These are phyloP conservation scores for Yamadazyma taylorii DNA, from an alignment of 1,139 yeast species.

Conservation along the genomic window DNA sequence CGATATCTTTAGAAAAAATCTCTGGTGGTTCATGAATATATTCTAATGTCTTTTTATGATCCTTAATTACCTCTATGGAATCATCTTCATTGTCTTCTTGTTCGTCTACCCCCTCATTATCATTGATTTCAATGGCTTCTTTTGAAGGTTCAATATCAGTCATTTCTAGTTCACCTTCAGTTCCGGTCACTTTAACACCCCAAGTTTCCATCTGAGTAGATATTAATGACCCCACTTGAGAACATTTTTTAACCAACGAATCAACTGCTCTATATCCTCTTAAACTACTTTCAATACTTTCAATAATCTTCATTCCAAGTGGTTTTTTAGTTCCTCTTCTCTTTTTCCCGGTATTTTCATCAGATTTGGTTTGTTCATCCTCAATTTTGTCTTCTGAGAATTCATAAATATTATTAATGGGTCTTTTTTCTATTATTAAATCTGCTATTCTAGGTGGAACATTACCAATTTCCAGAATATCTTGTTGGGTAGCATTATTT, in stretches of 20 bases:
- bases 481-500: constrained; percentile 73
- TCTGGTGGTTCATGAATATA: constrained; percentile 75
- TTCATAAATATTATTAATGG: constrained; percentile 57
- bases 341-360: constrained; percentile 24
- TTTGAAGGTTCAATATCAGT: constrained; percentile 40
- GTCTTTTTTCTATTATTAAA: constrained; percentile 61
- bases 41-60: constrained; percentile 25
- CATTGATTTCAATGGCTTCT: constrained; percentile 26
- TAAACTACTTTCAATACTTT: constrained; percentile 64
- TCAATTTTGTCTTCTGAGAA: constrained; percentile 58
- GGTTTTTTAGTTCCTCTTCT: constrained; percentile 50
- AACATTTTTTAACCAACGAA: constrained; percentile 80
- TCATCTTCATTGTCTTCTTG: constrained; percentile 36
- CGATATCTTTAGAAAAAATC: constrained; percentile 60
- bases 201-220: constrained; percentile 73
- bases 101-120: constrained; percentile 13
- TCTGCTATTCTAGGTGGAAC: constrained; percentile 70
- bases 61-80: constrained; percentile 26
- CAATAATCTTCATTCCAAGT: constrained; percentile 75
- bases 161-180: constrained; percentile 57
- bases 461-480: constrained; percentile 76
- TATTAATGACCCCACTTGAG: constrained; percentile 70
- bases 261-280: constrained; percentile 94
- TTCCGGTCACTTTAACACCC: constrained; percentile 78
- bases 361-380: constrained; percentile 10